Conservation (phyloP, 805 yeast species). For the Isabelozyma rhagii region DNA sequence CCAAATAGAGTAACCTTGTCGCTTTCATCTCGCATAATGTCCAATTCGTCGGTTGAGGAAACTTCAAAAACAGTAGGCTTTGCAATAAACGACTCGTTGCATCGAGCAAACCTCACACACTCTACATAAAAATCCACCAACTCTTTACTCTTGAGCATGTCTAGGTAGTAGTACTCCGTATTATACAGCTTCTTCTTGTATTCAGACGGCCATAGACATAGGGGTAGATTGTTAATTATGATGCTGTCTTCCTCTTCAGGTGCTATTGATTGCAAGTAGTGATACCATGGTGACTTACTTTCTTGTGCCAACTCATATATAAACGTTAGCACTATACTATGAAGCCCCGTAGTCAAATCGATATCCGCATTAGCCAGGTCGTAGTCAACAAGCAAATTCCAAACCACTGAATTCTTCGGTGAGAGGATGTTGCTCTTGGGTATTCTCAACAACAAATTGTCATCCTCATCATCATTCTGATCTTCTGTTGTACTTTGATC, state of each 20-base stretch:
- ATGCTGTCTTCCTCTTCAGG: conserved; percentile 21
- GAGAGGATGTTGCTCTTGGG: conserved; percentile 62
- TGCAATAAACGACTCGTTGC: conserved; percentile 19
- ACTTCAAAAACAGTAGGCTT: conserved; percentile 36
- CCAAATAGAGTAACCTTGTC: conserved; percentile 47
- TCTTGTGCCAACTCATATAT: conserved; percentile 65
- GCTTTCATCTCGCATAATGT: conserved; percentile 8
- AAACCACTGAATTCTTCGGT: conserved; percentile 56
- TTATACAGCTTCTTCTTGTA: conserved; percentile 50
- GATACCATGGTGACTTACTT: conserved; percentile 75
- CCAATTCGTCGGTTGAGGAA: conserved; percentile 12
- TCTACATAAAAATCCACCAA: conserved; percentile 36
- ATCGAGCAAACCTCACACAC: conserved; percentile 40
- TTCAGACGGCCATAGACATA: conserved; percentile 60
- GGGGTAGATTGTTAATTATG: conserved; percentile 44
- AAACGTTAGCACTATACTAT: conserved; percentile 63
- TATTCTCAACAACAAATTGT: conserved; percentile 47
- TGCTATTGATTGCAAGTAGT: conserved; percentile 56
- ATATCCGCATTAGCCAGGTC: conserved; percentile 26
- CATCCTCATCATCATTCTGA: conserved; percentile 18
- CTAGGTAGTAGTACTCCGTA: conserved; percentile 60
- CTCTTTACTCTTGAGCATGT: conserved; percentile 52
- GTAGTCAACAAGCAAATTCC: conserved; percentile 63
- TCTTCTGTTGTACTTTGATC: conserved; percentile 18
- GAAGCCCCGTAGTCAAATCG: conserved; percentile 49